These are phyloP conservation scores for Hexamita inflata DNA, from an alignment of 208 protist genomes.

Conservation along the genomic window DNA sequence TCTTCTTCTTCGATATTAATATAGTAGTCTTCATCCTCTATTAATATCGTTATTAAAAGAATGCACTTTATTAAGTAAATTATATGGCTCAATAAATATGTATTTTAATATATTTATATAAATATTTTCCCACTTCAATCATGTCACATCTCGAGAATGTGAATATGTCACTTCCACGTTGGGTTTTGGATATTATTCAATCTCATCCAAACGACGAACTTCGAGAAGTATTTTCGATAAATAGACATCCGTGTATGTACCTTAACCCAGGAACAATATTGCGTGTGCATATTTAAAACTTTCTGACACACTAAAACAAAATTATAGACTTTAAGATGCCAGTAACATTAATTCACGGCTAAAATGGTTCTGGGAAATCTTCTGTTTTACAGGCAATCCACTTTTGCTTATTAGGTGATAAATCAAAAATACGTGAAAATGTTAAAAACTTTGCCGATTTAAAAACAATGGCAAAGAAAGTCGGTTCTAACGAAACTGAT, in stretches of 20 bases:
- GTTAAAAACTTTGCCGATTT: not conserved
- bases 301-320: conserved; percentile 3
- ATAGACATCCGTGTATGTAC: not conserved
- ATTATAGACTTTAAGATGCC: conserved; percentile 10
- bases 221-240: not conserved
- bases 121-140: no score
- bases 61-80: no score
- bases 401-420: not conserved
- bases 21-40: no score
- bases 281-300: not conserved
- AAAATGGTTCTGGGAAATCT: conserved; percentile 21
- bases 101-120: no score
- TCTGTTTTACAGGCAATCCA: conserved; percentile 20
- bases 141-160: no score
- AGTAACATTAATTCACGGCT: conserved; percentile 16
- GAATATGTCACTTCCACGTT: no score
- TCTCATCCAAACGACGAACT: not conserved
- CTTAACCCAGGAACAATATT: not conserved
- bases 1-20: no score
- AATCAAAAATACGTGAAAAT: not conserved
- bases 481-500: not conserved
- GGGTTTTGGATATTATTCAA: no score
- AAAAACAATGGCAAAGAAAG: not conserved
- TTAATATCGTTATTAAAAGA: no score
- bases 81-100: no score